Conservation (phyloP, 2,329 filamentous ascomycete genomes). For the Torrubiellomyces zombiae region DNA sequence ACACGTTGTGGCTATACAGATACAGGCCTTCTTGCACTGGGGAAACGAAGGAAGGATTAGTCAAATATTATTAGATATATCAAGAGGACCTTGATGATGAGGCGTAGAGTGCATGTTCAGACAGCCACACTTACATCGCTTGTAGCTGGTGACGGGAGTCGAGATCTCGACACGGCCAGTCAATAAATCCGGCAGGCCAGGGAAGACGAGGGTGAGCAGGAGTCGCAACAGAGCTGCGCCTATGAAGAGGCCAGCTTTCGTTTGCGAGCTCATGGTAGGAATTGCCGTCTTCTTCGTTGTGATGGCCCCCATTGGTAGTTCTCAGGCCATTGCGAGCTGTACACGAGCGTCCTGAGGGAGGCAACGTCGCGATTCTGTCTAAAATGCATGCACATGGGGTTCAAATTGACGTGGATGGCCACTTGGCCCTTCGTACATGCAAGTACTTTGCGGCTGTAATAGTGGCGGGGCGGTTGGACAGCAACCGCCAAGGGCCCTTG, state of each 20-base stretch:
- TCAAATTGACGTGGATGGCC: no score
- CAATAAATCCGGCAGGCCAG: conserved; percentile 66
- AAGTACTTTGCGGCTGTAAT: no score
- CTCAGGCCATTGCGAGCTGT: conserved; percentile 9
- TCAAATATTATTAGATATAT: no score
- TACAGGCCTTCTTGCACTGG: conserved; percentile 91
- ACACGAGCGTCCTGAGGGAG: no score
- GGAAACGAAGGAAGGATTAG: conserved; percentile 1
- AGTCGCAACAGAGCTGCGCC: conserved; percentile 66
- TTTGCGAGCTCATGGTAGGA: conserved; percentile 22
- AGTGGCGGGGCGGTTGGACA: no score
- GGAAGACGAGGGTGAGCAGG: conserved; percentile 64
- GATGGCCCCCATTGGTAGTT: no score
- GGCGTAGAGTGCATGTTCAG: no score
- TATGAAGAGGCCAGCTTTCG: conserved; percentile 44
- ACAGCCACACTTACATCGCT: conserved; percentile 51
- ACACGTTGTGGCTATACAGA: conserved; percentile 89
- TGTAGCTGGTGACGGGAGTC: conserved; percentile 94
- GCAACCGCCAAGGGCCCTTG: no score
- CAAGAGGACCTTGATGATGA: no score
- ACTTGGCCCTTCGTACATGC: no score
- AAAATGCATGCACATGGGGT: no score
- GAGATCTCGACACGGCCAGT: conserved; percentile 91
- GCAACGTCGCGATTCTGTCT: no score
- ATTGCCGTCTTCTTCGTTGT: conserved; percentile 19